Base-by-base conservation (phyloP, 2,329 filamentous ascomycete genomes). In the Colletotrichum sp. region DNA sequence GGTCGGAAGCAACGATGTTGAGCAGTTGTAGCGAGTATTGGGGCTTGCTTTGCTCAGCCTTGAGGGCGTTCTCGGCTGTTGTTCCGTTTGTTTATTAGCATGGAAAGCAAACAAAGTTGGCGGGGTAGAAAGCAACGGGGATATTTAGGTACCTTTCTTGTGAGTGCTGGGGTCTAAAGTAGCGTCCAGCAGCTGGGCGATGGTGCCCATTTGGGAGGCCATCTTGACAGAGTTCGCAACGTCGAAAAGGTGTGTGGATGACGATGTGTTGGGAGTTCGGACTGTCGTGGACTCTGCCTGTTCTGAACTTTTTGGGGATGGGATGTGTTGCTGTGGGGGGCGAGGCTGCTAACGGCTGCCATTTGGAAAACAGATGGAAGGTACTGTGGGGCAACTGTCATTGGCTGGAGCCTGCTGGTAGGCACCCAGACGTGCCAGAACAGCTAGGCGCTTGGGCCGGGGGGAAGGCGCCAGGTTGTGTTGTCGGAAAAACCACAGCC, bases 1-100 rank as follows among this genome's bases (percentile, higher is more conserved):
- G 87, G 73, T 93, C 91, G 79, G 94, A 92, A 78, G 94, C 95
- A 81, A 98, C 95, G 82, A 98, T 97, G 80, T 96, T 96, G 68
- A 99, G 94, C 70, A 99, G 92, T 71, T 90, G 90, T 67, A 98
- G 90, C 18, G 96, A 97, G 88, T 98, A 99, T 81, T 94, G 94
- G 10, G 95, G 94, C 84, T 96, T 96, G 82, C 89, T 88, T 84
- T 98, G 94, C 86, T 97, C 94, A 77, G 91, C 88, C 81, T 94
- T 93, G 80, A 98, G 92, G 73, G 93, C 92, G 80, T 89, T 89
- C 88, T 98, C 96, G 83, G 96, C 96, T 98, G 84, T 80, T 79
- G 79, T 55, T 61, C 77, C 36, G 52, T 82, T 81, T 82, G 81
- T 83, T 83, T 80, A 80, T 85, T 81, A 85, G 83, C 79, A 52